Base-by-base conservation (phyloP, 2,329 filamentous ascomycete species). In the Sporothrix brasiliensis region DNA sequence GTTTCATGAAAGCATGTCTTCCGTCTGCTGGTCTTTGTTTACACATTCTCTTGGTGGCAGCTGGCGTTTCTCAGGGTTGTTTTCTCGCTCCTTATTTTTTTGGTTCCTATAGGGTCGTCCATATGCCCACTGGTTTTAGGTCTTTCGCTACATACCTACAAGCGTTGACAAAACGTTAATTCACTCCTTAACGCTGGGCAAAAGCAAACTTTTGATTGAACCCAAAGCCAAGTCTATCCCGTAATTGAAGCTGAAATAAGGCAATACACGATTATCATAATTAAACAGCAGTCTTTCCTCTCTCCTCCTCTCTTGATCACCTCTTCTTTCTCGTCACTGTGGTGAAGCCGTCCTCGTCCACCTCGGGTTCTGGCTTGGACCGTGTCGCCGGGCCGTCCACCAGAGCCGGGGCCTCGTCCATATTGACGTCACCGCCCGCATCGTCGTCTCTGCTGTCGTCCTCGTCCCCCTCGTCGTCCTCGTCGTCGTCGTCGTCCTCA, bases 311-410 rank as follows among this genome's bases (percentile, higher is more conserved):
- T 54, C 3, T 7, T 9, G n/a, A 49, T 67, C 79, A 85, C 82
- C 84, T 86, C 84, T 88, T 91, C 82, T 88, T 91, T 76, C 87
- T 85, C 69, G 88, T 86, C 74, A 93, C 91, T 79, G 86, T 92
- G 19, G 89, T 92, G 78, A 94, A 94, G 4, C 92, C 92, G 77
- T 94, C 92, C 74, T 93, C 91, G 79, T 94, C 92, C 60, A 94
- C 84, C 78, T 92, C 88, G 0, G 91, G 91, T 77, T 87, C 85
- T 19, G 83, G 79, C 80, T 89, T 92, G 79, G 92, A 88, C 78
- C 84, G 89, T 16, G 83, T 3, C 52, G 53, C 47, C 49, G 52
- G 58, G 60, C 56, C 56, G 19, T 78, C 82, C 52, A 83, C 77
- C 73, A 91, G 79, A 58, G 85, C 80, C 9, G 90, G 88, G 49